Percentiles rank a stretch among this genome's conserved stretches.
Conservation (phyloP, 2,329 filamentous ascomycete genomes). For the Torrubiella hemipterigena region DNA sequence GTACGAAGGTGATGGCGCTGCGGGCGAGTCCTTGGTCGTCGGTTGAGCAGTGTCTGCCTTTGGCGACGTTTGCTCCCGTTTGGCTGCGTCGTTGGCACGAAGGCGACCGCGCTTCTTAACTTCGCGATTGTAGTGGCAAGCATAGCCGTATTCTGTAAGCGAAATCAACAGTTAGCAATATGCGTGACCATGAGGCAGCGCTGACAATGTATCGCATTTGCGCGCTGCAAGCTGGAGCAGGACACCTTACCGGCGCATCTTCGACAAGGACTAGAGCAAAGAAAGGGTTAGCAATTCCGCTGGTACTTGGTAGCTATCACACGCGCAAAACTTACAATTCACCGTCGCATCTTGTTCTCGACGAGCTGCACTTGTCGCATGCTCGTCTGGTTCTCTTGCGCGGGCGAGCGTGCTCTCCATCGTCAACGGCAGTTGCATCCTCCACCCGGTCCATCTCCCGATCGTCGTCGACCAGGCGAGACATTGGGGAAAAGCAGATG, state of each 20-base stretch:
- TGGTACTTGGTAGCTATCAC: no score
- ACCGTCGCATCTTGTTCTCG: conserved; percentile 30
- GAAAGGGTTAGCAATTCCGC: no score
- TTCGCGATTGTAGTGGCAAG: conserved; percentile 22
- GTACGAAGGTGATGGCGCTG: no score
- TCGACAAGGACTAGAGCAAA: conserved; percentile 15
- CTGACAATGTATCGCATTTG: background rate
- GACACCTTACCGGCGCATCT: conserved; percentile 21
- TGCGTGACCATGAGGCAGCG: background rate
- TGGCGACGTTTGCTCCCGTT: no score
- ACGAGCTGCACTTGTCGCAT: conserved; percentile 23
- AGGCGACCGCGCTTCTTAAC: conserved; percentile 24
- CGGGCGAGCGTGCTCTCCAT: conserved; percentile 12
- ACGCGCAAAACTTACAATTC: conserved; percentile 28
- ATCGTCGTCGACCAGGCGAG: conserved; percentile 3
- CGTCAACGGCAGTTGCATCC: conserved; percentile 3
- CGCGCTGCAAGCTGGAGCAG: background rate
- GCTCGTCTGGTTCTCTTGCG: conserved; percentile 17
- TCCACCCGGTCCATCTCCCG: conserved; percentile 9
- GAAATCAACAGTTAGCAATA: background rate
- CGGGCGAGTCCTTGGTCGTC: no score
- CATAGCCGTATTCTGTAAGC: conserved; percentile 22
- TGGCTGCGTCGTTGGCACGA: no score
- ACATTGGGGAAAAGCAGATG: no score
- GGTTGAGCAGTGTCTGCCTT: no score